Evolutionary conservation across 257 asterid species (phyloP), one percentile per base, ranked within the genome.

Genomic region (Jacaranda mimosifolia): DNA sequence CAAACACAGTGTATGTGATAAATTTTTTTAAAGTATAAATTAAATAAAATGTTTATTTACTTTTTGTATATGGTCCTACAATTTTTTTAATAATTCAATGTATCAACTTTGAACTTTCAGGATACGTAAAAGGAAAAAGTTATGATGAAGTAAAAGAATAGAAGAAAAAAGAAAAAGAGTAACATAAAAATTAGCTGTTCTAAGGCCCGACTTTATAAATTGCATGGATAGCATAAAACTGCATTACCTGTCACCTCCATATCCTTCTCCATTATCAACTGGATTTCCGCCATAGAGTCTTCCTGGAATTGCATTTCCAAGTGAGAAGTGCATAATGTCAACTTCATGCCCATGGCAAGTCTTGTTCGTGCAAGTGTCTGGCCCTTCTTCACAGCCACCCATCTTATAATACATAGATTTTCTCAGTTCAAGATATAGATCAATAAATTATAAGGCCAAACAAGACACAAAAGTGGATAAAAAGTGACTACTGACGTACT

Each of bases 311-410:
- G 95, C 89, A 77, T 49, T 84, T 73, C 92, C 92, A 17, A 85
- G 74, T 10, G 92, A 87, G 86, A 90, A 90, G 80, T 88, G 95
- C 92, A 90, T 80, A 55, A 90, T 85, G 80, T 90, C 95, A 78
- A 88, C 92, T 82, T 90, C 92, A 74, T 88, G 83, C 72, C 92
- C 90, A 17, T 70, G 88, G 82, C 95, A 88, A 63, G 85, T 88
- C 87, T 85, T 86, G 85, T 79, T 88, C 3, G 86, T 84, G 86
- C 95, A 90, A 78, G 86, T 63, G 80, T 63, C 83, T 5, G 83
- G 85, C 77, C 52, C 83, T 80, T 90, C 83, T 79, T 74, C 82
- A 13, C 92, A 88, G 60, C 91, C 92, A 42, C 95, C 95, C 95
- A 90, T 90, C 92, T 88, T 77, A 63, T 13, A 79, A 75, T 13